Evolutionary conservation across 2,329 filamentous ascomycete species (phyloP), one percentile per base, ranked within the genome.

Genomic region (Alternaria ventricosa): DNA sequence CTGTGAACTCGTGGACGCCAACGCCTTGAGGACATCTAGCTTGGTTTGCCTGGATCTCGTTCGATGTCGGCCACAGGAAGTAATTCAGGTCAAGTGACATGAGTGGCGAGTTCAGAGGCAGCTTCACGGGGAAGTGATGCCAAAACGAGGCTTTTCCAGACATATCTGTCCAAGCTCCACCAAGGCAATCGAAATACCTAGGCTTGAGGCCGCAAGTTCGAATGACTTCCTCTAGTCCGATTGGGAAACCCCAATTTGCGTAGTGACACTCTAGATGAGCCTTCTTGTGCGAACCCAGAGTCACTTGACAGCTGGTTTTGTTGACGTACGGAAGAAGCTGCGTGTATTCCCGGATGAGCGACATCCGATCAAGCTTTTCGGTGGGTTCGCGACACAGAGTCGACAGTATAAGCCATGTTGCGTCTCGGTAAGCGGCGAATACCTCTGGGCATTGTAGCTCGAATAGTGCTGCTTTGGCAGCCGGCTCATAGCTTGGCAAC

Each of bases 21-120:
- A 87, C 60, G 0, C 79, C 77, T 0, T 76, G 44, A 0, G 87
- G 86, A 49, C 87, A 88, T 2, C 75, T 74, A 0, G 79, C 75
- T 30, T 86, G 84, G 12, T 78, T 86, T 0, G 87, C 84, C 33
- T 88, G 75, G 0, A 86, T 79, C 7, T 85, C 78, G 61, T 88
- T 88, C 0, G 88, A 90, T 0, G 86, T 84, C 0, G 84, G 87
- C 8, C 60, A 80, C 6, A 13, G 30, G 15, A 22, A n/a, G 18
- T 59, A 67, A 12, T 46, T n/a, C 8, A 65, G 53, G 5, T 11
- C 46, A 53, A 67, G 55, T 10, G 28, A 18, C 3, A 45, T 12
- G 4, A 62, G 82, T 0, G 82, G 79, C 0, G 82, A 82, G 1
- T 67, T 63, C 3, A 57, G 55, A 0, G 84, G 82, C 0, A 87